Percentiles rank a stretch among this genome's conserved stretches.
These are phyloP conservation scores for Prototheca cutis DNA, from an alignment of 163 green algal species.

Conservation along the genomic window DNA sequence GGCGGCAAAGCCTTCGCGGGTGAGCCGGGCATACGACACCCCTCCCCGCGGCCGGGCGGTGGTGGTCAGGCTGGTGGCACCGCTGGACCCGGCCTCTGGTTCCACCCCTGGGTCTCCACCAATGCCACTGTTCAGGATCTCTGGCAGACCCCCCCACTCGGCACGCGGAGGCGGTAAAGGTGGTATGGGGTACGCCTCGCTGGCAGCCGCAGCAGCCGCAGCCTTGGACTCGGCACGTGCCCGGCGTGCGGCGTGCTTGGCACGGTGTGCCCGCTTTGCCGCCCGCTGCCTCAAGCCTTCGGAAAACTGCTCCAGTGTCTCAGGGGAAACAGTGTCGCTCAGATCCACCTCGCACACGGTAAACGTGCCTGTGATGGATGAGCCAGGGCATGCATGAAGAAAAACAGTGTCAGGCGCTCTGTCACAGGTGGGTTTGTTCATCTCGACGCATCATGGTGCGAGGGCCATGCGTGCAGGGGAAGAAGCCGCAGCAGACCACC, in stretches of 20 bases:
- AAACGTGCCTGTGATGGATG: constrained; percentile 21
- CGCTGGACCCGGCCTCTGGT: too few species aligned
- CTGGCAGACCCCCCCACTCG: neutral
- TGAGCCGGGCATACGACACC: constrained; percentile 2
- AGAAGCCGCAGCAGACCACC: too few species aligned
- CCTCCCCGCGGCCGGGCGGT: neutral
- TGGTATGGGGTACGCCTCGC: neutral
- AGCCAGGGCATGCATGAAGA: too few species aligned
- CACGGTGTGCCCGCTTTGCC: constrained; percentile 28
- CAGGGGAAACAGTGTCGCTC: constrained; percentile 25
- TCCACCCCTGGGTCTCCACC: too few species aligned
- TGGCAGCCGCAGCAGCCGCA: neutral
- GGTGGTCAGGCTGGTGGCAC: neutral
- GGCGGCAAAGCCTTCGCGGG: constrained; percentile 64
- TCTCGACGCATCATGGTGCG: too few species aligned
- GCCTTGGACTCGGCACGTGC: neutral
- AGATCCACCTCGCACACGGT: constrained; percentile 49
- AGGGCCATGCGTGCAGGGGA: too few species aligned
- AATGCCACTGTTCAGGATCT: neutral
- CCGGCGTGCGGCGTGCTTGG: constrained; percentile 7
- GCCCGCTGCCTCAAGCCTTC: constrained; percentile 47
- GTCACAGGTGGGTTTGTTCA: too few species aligned
- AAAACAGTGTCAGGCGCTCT: too few species aligned
- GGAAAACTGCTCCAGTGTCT: constrained; percentile 44
- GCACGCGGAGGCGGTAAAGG: too few species aligned